Percentiles rank a stretch among this genome's conserved stretches.
Evolutionary conservation across 495 filamentous ascomycete genomes (phyloP).

Genomic region (Hypoxylon intermedium): DNA sequence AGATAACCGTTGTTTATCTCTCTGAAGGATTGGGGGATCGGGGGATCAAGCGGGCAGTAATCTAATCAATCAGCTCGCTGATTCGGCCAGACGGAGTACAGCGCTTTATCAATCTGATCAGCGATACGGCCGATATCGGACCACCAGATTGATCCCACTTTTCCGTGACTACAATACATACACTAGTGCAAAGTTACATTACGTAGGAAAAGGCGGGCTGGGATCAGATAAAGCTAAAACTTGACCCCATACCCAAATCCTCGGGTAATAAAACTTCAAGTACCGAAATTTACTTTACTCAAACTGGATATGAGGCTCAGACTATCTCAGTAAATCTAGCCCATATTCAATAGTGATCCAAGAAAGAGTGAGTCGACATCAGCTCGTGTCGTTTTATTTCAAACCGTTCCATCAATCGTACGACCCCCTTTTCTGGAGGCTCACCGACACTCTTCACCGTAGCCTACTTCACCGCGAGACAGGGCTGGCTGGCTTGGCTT

Average conservation of each 20-base stretch:
- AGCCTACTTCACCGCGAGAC: slow-evolving; percentile 20
- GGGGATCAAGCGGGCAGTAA: slow-evolving; percentile 27
- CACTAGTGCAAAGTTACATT: slow-evolving; percentile 8
- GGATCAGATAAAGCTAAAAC: slow-evolving; percentile 24
- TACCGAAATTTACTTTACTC: slow-evolving; percentile 27
- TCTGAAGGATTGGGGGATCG: slow-evolving; percentile 27
- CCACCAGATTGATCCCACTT: not conserved
- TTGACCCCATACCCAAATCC: slow-evolving; percentile 28
- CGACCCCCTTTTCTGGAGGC: slow-evolving; percentile 6
- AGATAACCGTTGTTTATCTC: not conserved
- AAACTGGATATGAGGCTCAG: slow-evolving; percentile 16
- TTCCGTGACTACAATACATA: slow-evolving; percentile 7
- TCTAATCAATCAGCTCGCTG: slow-evolving; percentile 34
- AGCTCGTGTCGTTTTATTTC: slow-evolving; percentile 13
- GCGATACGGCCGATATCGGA: slow-evolving; percentile 21
- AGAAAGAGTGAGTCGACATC: slow-evolving; percentile 20
- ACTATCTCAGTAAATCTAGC: too few species aligned
- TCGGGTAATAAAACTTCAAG: slow-evolving; percentile 22
- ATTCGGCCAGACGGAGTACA: slow-evolving; percentile 23
- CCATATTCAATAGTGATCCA: too few species aligned
- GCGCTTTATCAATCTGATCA: slow-evolving; percentile 36
- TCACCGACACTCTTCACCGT: slow-evolving; percentile 30
- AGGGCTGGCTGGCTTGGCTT: slow-evolving; percentile 1
- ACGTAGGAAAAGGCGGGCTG: not conserved
- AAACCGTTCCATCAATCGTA: slow-evolving; percentile 39